phyloP scores from a whole-genome alignment of 1,284 basidiomycete species.

The Microbotryum intermedium region DNA sequence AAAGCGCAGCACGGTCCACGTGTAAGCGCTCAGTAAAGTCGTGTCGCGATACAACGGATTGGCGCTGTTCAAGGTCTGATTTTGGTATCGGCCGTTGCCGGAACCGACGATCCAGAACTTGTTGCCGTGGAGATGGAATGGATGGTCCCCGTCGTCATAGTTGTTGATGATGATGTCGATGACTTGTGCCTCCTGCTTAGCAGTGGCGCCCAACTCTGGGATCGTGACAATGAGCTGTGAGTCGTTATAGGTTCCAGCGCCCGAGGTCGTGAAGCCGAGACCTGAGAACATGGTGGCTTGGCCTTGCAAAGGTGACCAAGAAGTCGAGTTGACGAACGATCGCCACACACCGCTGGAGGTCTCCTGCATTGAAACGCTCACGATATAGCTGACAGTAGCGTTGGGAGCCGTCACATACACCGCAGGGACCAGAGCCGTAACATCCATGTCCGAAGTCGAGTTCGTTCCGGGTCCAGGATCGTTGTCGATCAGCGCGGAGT shows the following conservation, averaged over 20 bases:
- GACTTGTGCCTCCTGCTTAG: constrained; percentile 11
- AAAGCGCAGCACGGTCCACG: constrained; percentile 39
- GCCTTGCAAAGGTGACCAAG: constrained; percentile 6
- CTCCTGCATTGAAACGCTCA: constrained; percentile 41
- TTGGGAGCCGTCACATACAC: constrained; percentile 13
- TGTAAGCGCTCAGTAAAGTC: constrained; percentile 40
- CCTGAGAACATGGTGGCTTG: constrained; percentile 7
- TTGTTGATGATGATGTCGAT: constrained; percentile 37
- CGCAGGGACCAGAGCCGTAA: constrained; percentile 9
- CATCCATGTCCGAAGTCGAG: constrained; percentile 11
- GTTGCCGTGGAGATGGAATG: constrained; percentile 45
- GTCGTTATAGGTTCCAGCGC: constrained; percentile 11
- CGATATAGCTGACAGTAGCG: constrained; percentile 17
- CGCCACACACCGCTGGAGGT: constrained; percentile 39
- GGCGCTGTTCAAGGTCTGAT: constrained; percentile 34
- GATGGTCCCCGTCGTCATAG: constrained; percentile 44
- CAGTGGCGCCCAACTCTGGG: constrained; percentile 4
- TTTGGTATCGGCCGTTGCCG: constrained; percentile 36
- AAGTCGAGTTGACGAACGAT: constrained; percentile 42
- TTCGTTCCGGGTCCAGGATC: constrained; percentile 10
- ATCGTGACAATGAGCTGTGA: constrained; percentile 28
- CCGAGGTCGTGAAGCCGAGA: constrained; percentile 13
- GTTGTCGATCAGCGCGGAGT: background rate
- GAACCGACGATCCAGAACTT: constrained; percentile 42
- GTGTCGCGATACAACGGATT: constrained; percentile 36